Evolutionary conservation across 345 rosid species (phyloP).

Genomic region (Heritiera littoralis): DNA sequence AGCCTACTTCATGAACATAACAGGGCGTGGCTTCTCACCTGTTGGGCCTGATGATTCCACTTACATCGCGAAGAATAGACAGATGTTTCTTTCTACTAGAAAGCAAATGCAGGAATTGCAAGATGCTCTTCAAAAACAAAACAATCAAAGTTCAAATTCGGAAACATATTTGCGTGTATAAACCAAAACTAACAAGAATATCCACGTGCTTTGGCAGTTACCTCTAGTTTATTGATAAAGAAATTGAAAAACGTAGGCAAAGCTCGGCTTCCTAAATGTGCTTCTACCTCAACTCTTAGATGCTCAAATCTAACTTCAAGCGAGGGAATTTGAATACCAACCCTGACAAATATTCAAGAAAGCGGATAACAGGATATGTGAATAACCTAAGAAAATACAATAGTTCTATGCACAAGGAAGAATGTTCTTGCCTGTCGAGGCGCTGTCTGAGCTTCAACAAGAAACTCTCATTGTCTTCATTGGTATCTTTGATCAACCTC

Average conservation of each 20-base stretch:
- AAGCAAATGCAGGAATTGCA: slow-evolving; percentile 31
- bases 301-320: slow-evolving; percentile 49
- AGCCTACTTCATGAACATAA: neutral
- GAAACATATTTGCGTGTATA: too few species aligned
- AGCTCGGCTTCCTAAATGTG: slow-evolving; percentile 32
- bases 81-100: slow-evolving; percentile 40
- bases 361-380: neutral
- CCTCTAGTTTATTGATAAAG: slow-evolving; percentile 29
- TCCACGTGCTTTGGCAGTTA: neutral
- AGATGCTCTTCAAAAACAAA: slow-evolving; percentile 29
- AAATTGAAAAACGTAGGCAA: slow-evolving; percentile 43
- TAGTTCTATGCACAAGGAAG: neutral
- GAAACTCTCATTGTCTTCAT: slow-evolving; percentile 44
- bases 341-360: slow-evolving; percentile 29
- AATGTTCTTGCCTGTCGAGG: slow-evolving; percentile 37
- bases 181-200: neutral
- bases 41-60: slow-evolving; percentile 70
- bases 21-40: slow-evolving; percentile 35
- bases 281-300: slow-evolving; percentile 36
- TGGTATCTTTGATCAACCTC: slow-evolving; percentile 26
- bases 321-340: slow-evolving; percentile 41
- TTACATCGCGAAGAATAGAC: slow-evolving; percentile 53
- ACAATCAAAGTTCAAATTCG: neutral
- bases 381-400: neutral
- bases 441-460: slow-evolving; percentile 38